Evolutionary conservation across 768 basidiomycete species (phyloP), one percentile per base, ranked within the genome.

Genomic region (Podaxis carcinomalis): DNA sequence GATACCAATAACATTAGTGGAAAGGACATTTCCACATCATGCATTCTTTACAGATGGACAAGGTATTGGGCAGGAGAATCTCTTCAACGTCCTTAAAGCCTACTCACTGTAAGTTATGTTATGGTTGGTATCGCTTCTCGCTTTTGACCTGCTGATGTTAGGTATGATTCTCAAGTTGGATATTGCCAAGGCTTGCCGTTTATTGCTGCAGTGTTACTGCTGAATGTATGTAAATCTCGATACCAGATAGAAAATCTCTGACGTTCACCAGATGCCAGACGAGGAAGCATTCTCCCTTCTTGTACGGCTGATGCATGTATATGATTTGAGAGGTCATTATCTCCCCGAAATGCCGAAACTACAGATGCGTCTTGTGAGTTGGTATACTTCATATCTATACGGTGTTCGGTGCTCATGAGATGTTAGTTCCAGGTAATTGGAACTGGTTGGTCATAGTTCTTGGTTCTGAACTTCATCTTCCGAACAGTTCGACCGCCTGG

Each of bases 311-410:
- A 98, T 98, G 97, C 81, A 97, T 62, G 91, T 95, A 0, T 98
- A 99, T 70, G 95, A 96, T 72, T 80, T 98, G 2, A 87, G 96
- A 47, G 94, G 94, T 1, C 96, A 98, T 74, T 99, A 95, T 75
- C 79, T 98, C n/a, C 95, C 97, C 3, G 96, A 99, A 69, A 99
- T 99, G 97, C 97, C 97, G 0, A 96, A 94, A 66, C 73, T 99
- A 4, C 97, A 98, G 70, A 77, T 95, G 46, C 92, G 96, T 21
- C 82, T 99, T 62, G 90, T 92, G 70, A 76, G 86, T 71, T 25
- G 19, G 10, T 55, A 7, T 59, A 69, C 7, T 32, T 32, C 7
- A 32, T 32, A 32, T 32, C 68, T 69, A 68, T 59, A 68, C 68
- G 67, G 72, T 62, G 39, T 68, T 59, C 37, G 23, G 32, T 39